Base-by-base conservation (phyloP, 2,329 filamentous ascomycete species). In the Keithomyces neogunnii region DNA sequence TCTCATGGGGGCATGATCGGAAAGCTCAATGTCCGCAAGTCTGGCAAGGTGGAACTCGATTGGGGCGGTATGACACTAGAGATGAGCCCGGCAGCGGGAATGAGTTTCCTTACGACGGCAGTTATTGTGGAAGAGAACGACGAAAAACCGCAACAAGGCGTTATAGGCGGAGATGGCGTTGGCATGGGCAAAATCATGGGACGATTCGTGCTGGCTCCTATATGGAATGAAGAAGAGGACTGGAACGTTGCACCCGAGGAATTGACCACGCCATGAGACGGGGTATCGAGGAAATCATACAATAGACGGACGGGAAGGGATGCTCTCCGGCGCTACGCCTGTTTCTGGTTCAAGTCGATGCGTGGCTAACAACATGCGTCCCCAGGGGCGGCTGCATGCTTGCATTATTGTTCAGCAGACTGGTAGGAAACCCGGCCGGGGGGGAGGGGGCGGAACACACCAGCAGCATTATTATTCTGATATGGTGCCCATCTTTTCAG, bases 151-250 rank as follows among this genome's bases (percentile, higher is more conserved):
- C 68, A 67, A 48, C 56, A 65, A 7, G 69, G 65, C 5, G 65
- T 68, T n/a, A 49, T 69, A 31, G 66, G 72, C 26, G 81, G 80
- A 19, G 71, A 72, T 46, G 77, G 78, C 32, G 75, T 78, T 51
- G 79, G 79, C 45, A 82, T 85, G 78, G 82, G 82, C 47, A 76
- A 78, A 60, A 75, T 85, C 53, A 77, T 80, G 71, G 80, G 80
- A 47, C 78, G 79, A 54, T 84, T 84, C 62, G 74, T 81, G 19
- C 67, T 82, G 19, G 78, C 77, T 30, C 80, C 80, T 6, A 72
- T 76, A 44, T 84, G 77, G 71, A 74, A 72, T 38, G 78, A 81
- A 47, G 77, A 80, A 58, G 72, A 77, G 51, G 77, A 80, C 32
- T 82, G 78, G 78, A 66, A 72, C 11, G 74, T 70, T 44, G 62